Conservation (phyloP, 2,329 filamentous ascomycete species). For the Immersiporthe knoxdaviesiana region DNA sequence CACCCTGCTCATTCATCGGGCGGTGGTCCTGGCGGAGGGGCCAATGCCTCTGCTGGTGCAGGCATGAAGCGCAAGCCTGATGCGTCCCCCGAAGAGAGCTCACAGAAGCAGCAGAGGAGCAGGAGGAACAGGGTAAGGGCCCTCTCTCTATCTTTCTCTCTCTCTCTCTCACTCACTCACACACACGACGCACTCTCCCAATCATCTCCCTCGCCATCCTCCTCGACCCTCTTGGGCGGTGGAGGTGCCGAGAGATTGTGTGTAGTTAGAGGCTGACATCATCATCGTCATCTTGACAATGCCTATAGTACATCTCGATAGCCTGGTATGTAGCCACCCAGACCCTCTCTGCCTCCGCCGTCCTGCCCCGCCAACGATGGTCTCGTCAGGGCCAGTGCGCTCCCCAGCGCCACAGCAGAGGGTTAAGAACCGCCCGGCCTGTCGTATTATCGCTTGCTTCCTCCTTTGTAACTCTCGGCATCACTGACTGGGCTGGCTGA, state of each 20-base stretch:
- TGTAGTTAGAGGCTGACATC: conserved; percentile 16
- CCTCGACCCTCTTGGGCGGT: background rate
- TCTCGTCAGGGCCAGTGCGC: background rate
- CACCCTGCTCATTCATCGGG: background rate
- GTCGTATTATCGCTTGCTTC: background rate
- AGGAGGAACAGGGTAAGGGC: conserved; percentile 61
- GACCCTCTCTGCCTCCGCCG: conserved; percentile 2
- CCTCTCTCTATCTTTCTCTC: background rate
- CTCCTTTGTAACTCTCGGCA: background rate
- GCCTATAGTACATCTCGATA: conserved; percentile 61
- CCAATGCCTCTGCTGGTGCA: conserved; percentile 21
- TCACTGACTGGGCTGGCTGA: conserved; percentile 9
- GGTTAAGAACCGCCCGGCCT: background rate
- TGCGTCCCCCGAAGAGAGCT: conserved; percentile 42
- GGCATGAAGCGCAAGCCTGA: conserved; percentile 43
- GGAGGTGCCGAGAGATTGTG: background rate
- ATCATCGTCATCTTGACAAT: conserved; percentile 14
- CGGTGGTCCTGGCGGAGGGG: background rate
- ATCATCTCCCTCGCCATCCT: background rate
- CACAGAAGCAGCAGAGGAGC: conserved; percentile 57
- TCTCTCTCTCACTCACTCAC: background rate
- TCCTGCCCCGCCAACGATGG: background rate
- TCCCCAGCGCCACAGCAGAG: background rate
- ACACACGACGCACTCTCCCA: too few relatives aligned
- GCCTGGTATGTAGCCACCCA: conserved; percentile 53